Evolutionary conservation across 2,329 filamentous ascomycete species (phyloP), one percentile per base, ranked within the genome.

Genomic region (Alternaria triticina): DNA sequence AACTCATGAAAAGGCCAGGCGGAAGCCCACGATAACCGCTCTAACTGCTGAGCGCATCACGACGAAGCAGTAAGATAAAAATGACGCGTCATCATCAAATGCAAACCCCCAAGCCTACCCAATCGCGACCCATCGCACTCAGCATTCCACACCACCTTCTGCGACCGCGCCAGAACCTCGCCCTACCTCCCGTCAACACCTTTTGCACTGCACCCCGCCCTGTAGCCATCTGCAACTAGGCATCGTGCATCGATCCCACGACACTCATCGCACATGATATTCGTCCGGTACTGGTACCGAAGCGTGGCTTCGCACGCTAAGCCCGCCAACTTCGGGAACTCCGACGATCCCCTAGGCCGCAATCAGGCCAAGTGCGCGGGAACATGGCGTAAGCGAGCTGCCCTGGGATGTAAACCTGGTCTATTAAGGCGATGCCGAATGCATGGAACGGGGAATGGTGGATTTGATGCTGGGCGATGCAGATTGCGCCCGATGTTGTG

Each of bases 361-460:
- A 10, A n/a, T 12, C 22, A 40, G 30, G 20, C 23, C 12, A 36
- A 33, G 49, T 22, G 30, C 15, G 30, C 30, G 49, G 49, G 49
- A 52, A 52, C 30, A 52, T 12, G 30, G 20, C 22, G 20, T 52
- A 52, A 52, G 28, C 49, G 49, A 52, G 36, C 30, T 36, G 13
- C 13, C 22, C n/a, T 36, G 30, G 28, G 17, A 28, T 15, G 30
- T 15, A 25, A 47, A 36, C 43, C 54, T 45, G 46, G 54, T 57
- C 43, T 56, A 20, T 47, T 20, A 57, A 57, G 43, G 54, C 54
- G 54, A 57, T 30, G 54, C 54, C 54, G 54, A 47, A 57, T 45
- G 43, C 43, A 47, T 20, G 20, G 54, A 30, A 22, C 40, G 20
- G 28, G 54, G 17, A 33, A 46, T 25, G 25, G 20, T 13, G 54